These are phyloP conservation scores for Aspergillus nomiae DNA, from an alignment of 2,329 filamentous ascomycete genomes.

Conservation along the genomic window DNA sequence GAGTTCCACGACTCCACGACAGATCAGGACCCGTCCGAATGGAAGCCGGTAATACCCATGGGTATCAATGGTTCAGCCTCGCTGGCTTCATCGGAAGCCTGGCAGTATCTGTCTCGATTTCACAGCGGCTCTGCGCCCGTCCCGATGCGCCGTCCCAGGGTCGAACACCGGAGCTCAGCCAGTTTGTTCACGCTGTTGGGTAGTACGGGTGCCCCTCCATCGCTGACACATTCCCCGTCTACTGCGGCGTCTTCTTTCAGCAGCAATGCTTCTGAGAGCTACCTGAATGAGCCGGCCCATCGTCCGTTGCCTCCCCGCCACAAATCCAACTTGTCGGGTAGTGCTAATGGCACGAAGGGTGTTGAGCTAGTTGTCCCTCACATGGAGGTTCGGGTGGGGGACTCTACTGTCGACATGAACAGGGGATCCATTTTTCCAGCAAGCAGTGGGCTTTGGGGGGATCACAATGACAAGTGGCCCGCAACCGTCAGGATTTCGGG, in stretches of 20 bases:
- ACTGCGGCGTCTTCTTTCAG: conserved; percentile 43
- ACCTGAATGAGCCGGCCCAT: conserved; percentile 28
- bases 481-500: conserved; percentile 11
- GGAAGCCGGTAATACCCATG: conserved; percentile 49
- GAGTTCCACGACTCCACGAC: conserved; percentile 40
- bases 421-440: conserved; percentile 33
- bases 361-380: conserved; percentile 46
- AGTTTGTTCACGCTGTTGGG: conserved; percentile 37
- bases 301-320: conserved; percentile 44
- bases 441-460: conserved; percentile 34
- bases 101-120: conserved; percentile 48
- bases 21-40: conserved; percentile 53
- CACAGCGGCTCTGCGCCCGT: conserved; percentile 32
- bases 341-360: conserved; percentile 33
- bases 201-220: conserved; percentile 28
- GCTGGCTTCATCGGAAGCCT: conserved; percentile 43
- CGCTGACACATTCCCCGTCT: conserved; percentile 41
- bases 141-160: conserved; percentile 20
- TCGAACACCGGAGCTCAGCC: conserved; percentile 29
- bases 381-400: conserved; percentile 21
- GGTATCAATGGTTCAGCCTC: conserved; percentile 18
- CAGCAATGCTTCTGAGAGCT: conserved; percentile 36
- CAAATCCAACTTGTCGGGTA: conserved; percentile 41
- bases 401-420: conserved; percentile 22
- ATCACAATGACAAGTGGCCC: conserved; percentile 17